Percentiles rank a stretch among this genome's conserved stretches.
These are phyloP conservation scores for Phaeodactylum tricornutum DNA, from an alignment of 108 stramenopile species.

Conservation along the genomic window DNA sequence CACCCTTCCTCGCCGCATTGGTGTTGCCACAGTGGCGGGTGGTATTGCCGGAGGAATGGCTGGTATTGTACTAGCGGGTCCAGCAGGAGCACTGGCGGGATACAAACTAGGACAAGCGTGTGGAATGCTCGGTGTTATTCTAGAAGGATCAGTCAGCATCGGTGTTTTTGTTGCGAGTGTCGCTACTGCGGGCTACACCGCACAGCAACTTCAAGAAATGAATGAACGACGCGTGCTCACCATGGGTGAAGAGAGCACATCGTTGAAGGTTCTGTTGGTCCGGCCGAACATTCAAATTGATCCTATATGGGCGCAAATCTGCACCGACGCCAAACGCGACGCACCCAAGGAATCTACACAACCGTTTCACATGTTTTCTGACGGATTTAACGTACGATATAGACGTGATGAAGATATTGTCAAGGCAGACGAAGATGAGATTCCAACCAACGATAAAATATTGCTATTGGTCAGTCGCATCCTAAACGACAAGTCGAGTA, in stretches of 20 bases:
- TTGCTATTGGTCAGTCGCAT: conserved; percentile 59
- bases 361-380: conserved; percentile 9
- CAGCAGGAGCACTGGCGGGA: conserved; percentile 25
- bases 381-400: conserved; percentile 34
- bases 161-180: conserved; percentile 59
- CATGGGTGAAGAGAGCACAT: conserved; percentile 32
- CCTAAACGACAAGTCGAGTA: conserved; percentile 67
- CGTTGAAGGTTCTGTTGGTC: conserved; percentile 47
- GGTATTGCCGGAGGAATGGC: conserved; percentile 52
- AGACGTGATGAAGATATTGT: conserved; percentile 64
- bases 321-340: conserved; percentile 28
- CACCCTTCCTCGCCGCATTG: conserved; percentile 13
- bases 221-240: conserved; percentile 42
- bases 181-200: conserved; percentile 41
- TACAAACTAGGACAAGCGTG: conserved; percentile 35
- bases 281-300: conserved; percentile 63
- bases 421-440: conserved; percentile 51
- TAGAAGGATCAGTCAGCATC: conserved; percentile 54
- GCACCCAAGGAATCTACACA: conserved; percentile 4
- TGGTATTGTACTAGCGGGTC: conserved; percentile 47
- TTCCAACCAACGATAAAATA: conserved; percentile 68
- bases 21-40: conserved; percentile 36
- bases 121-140: conserved; percentile 32
- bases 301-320: conserved; percentile 58
- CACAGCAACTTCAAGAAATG: conserved; percentile 33